Conservation (phyloP, 306 rosid genomes). For the Cajanus cajan region DNA sequence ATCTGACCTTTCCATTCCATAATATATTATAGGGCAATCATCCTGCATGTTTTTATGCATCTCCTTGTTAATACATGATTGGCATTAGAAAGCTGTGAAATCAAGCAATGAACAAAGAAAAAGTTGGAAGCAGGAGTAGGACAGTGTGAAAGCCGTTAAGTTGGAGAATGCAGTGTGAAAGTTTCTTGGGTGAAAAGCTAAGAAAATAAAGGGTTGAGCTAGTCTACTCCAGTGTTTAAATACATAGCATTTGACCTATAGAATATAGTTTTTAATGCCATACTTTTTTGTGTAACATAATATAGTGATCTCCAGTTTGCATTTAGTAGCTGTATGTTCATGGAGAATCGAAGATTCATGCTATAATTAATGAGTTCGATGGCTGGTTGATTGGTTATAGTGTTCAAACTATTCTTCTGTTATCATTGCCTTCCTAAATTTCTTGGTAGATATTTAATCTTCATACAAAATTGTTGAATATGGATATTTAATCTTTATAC, state of each 20-base stretch:
- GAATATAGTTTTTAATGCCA: not conserved
- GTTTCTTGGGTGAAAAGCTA: not conserved
- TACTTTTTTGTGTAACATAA: not conserved
- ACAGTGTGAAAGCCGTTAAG: not conserved
- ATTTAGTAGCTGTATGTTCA: not conserved
- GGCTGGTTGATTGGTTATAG: not conserved
- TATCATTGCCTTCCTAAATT: not conserved
- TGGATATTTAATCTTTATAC: not conserved
- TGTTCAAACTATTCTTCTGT: not conserved
- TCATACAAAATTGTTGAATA: not conserved
- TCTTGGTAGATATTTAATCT: not conserved
- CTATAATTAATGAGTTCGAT: not conserved
- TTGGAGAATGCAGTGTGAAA: slow-evolving; percentile 12
- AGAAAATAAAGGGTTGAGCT: not conserved
- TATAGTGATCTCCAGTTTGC: slow-evolving; percentile 11
- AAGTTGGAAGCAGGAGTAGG: not conserved
- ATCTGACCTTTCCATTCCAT: not conserved
- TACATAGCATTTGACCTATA: not conserved
- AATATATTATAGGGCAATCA: not conserved
- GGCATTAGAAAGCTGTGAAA: not conserved
- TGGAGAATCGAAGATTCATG: not conserved
- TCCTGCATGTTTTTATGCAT: not conserved
- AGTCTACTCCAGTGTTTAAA: not conserved
- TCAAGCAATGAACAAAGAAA: slow-evolving; percentile 9
- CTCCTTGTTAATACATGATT: not conserved